A percentile compares a stretch with the other conserved stretches of the same genome.
Evolutionary conservation across 2,329 filamentous ascomycete species (phyloP).

Genomic region (Trichothecium sympodiale): DNA sequence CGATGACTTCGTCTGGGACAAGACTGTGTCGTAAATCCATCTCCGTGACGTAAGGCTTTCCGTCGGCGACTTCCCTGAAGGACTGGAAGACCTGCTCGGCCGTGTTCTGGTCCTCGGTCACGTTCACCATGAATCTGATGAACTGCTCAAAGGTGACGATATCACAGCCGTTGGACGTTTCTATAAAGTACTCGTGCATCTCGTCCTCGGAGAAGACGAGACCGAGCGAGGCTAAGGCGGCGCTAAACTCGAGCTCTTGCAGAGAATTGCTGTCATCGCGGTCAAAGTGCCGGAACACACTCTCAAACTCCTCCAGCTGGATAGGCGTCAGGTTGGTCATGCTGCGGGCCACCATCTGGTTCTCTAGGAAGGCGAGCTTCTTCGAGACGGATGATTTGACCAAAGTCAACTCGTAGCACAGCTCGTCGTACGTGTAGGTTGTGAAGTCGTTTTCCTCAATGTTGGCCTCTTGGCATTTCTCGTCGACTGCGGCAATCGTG

Average conservation of each 20-base stretch:
- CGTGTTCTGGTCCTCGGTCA: conserved; percentile 97
- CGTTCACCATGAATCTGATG: conserved; percentile 98
- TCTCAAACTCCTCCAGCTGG: conserved; percentile 96
- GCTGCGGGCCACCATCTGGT: conserved; percentile 94
- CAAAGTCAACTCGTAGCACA: conserved; percentile 83
- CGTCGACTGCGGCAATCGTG: conserved; percentile 75
- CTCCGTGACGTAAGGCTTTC: conserved; percentile 97
- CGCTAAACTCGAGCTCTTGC: conserved; percentile 90
- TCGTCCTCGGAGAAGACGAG: conserved; percentile 95
- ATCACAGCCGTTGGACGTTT: conserved; percentile 69
- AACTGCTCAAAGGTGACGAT: conserved; percentile 97
- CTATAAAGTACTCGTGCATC: conserved; percentile 91
- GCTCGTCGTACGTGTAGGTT: conserved; percentile 96
- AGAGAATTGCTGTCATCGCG: conserved; percentile 83
- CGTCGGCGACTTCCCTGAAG: conserved; percentile 94
- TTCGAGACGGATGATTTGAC: conserved; percentile 90
- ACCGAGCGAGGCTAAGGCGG: conserved; percentile 86
- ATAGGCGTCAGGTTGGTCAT: conserved; percentile 99
- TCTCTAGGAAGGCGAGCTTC: conserved; percentile 93
- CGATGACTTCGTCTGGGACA: conserved; percentile 94
- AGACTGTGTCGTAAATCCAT: conserved; percentile 90
- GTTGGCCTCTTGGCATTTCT: conserved; percentile 88
- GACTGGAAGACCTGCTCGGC: conserved; percentile 98
- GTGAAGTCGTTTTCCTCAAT: conserved; percentile 99
- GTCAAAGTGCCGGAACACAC: conserved; percentile 96